Evolutionary conservation across 2,329 filamentous ascomycete species (phyloP).

Genomic region (Sodiomyces alkalinus): DNA sequence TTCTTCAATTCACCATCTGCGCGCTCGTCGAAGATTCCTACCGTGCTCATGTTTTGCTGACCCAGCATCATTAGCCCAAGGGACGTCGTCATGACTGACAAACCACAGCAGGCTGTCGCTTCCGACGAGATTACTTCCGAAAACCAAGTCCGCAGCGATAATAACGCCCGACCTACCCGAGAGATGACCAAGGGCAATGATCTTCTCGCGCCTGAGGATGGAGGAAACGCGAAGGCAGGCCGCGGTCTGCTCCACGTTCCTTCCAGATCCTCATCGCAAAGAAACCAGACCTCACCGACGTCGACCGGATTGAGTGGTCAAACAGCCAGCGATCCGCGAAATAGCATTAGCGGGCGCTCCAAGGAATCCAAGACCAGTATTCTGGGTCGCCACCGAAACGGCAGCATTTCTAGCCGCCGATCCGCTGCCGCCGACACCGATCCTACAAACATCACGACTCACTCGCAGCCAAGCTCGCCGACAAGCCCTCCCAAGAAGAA

Average conservation of each 20-base stretch:
- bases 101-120: conserved; percentile 12
- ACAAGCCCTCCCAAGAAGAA: conserved; percentile 35
- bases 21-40: no score
- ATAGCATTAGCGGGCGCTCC: conserved; percentile 48
- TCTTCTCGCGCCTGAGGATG: conserved; percentile 24
- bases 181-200: conserved; percentile 28
- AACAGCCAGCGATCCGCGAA: conserved; percentile 42
- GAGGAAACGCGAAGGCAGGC: conserved; percentile 29
- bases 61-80: not conserved
- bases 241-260: conserved; percentile 41
- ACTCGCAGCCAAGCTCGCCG: conserved; percentile 37
- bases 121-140: conserved; percentile 13
- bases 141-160: conserved; percentile 10
- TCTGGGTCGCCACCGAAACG: conserved; percentile 46
- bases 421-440: conserved; percentile 35
- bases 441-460: conserved; percentile 30
- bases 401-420: conserved; percentile 52
- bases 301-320: conserved; percentile 44
- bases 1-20: no score
- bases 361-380: conserved; percentile 53
- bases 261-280: conserved; percentile 47
- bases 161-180: conserved; percentile 18
- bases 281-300: conserved; percentile 42
- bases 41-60: no score
- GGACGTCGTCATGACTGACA: conserved; percentile 15